phyloP scores from a whole-genome alignment of 257 asterid species.

The Salvia hispanica region DNA sequence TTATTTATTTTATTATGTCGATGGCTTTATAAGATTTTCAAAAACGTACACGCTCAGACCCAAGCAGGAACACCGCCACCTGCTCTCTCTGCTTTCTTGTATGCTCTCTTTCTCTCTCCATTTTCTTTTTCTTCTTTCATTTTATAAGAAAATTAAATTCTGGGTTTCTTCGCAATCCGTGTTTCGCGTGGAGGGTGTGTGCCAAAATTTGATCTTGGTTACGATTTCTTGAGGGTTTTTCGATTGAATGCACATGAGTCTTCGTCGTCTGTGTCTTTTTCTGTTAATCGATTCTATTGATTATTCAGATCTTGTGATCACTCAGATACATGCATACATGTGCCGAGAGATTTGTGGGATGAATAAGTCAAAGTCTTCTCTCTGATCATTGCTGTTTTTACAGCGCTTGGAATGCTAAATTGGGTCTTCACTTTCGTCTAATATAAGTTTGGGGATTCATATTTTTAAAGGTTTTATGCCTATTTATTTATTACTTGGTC shows the following conservation, averaged over 20 bases:
- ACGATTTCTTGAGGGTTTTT: conserved; percentile 10
- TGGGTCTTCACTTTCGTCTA: conserved; percentile 25
- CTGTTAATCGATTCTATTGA: conserved; percentile 28
- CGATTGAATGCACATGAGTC: conserved; percentile 35
- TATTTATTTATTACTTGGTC: not conserved
- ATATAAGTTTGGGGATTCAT: conserved; percentile 16
- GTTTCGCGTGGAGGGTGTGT: conserved; percentile 24
- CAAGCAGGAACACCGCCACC: conserved; percentile 37
- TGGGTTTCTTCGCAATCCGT: conserved; percentile 12
- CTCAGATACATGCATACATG: conserved; percentile 29
- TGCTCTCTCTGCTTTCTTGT: conserved; percentile 23
- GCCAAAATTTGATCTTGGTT: conserved; percentile 26
- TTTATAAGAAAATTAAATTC: not conserved
- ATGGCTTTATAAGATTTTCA: conserved; percentile 20
- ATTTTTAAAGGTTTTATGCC: conserved; percentile 14
- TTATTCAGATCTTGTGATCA: conserved; percentile 35
- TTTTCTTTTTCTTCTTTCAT: not conserved
- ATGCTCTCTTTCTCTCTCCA: not conserved
- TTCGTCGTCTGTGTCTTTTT: conserved; percentile 32
- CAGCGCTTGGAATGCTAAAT: conserved; percentile 15
- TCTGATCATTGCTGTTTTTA: conserved; percentile 28
- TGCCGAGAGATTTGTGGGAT: conserved; percentile 5
- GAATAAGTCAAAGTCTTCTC: conserved; percentile 3
- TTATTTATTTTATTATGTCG: too few relatives aligned
- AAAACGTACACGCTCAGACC: conserved; percentile 27